A percentile compares a stretch with the other conserved stretches of the same genome.
Evolutionary conservation across 164 flowering plant species (phyloP).

Genomic region (Magnolia kwangsiensis): DNA sequence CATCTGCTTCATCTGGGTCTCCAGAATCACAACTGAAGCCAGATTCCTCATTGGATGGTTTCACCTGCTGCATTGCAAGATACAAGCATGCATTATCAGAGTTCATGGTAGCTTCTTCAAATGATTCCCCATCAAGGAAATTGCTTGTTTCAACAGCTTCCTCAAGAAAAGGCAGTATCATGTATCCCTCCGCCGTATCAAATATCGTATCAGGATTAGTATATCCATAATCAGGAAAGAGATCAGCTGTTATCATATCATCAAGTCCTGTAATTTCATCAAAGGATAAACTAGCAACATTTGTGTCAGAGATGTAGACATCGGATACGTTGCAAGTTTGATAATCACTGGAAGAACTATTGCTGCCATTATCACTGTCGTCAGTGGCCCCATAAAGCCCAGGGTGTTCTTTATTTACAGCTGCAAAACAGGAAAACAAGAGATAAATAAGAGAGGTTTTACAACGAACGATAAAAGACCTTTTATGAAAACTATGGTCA

Average conservation of each 20-base stretch:
- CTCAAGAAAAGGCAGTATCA: conserved; percentile 59
- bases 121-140: conserved; percentile 22
- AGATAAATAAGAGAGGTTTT: not conserved
- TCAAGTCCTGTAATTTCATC: conserved; percentile 34
- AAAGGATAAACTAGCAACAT: conserved; percentile 43
- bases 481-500: not conserved
- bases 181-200: conserved; percentile 56
- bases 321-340: conserved; percentile 64
- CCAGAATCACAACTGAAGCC: conserved; percentile 23
- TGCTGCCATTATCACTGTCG: conserved; percentile 47
- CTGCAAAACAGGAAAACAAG: conserved; percentile 14
- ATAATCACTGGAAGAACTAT: conserved; percentile 40
- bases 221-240: conserved; percentile 41
- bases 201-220: conserved; percentile 43
- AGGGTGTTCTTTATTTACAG: conserved; percentile 26
- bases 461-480: not conserved
- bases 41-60: conserved; percentile 39
- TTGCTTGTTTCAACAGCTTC: conserved; percentile 43
- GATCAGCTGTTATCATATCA: conserved; percentile 22
- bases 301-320: conserved; percentile 63
- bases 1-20: conserved; percentile 46
- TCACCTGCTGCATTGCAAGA: conserved; percentile 52
- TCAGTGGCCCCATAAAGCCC: conserved; percentile 33
- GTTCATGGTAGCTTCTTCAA: conserved; percentile 31
- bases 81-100: conserved; percentile 49